phyloP scores from a whole-genome alignment of 1,284 basidiomycete genomes.

The Tylopilus sp. region DNA sequence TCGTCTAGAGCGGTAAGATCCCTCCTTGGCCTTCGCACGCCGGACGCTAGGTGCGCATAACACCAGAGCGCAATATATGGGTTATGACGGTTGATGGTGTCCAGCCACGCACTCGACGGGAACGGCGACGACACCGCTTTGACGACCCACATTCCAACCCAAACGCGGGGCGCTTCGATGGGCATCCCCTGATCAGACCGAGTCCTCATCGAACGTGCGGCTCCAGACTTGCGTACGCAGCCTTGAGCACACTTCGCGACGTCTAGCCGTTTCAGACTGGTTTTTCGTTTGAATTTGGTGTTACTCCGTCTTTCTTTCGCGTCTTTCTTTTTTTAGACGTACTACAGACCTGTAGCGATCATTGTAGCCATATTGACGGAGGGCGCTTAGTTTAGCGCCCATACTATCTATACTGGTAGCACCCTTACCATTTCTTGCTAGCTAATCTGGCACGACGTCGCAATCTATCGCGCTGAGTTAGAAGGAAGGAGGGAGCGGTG shows the following conservation, averaged over 20 bases:
- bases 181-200: not conserved
- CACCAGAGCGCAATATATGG: not conserved
- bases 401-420: too few relatives aligned
- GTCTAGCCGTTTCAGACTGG: too few relatives aligned
- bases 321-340: not conserved
- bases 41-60: conserved; percentile 5
- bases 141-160: conserved; percentile 2
- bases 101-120: not conserved
- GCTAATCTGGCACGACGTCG: too few relatives aligned
- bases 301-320: not conserved
- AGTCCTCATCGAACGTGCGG: too few relatives aligned
- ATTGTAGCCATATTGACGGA: not conserved
- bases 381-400: too few relatives aligned
- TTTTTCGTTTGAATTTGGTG: not conserved
- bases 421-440: too few relatives aligned
- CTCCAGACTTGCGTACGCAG: not conserved
- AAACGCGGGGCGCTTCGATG: not conserved
- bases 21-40: conserved; percentile 6
- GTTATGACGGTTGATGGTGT: not conserved
- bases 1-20: conserved; percentile 19
- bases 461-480: too few relatives aligned
- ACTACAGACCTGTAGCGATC: not conserved
- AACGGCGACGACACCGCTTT: not conserved
- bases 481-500: too few relatives aligned
- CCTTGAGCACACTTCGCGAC: not conserved